Percentiles rank a stretch among this genome's conserved stretches.
Conservation (phyloP, 2,329 filamentous ascomycete genomes). For the Fusarium mangiferae region DNA sequence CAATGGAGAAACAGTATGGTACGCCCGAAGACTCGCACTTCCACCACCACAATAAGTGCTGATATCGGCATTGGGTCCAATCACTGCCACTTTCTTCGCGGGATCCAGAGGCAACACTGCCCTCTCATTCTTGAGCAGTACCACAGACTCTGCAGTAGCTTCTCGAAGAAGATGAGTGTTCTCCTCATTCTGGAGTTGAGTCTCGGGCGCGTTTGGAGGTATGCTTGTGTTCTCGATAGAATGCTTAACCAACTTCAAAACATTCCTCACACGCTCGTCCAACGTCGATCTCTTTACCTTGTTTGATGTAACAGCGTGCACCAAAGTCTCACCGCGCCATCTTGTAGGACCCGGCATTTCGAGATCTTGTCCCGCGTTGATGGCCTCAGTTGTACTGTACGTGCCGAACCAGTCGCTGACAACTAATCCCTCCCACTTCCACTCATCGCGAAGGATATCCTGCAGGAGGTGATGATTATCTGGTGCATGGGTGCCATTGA, state of each 20-base stretch:
- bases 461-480: not conserved
- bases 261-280: not conserved
- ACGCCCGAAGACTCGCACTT: not conserved
- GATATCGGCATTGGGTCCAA: not conserved
- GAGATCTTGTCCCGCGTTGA: not conserved
- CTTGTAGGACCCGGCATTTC: not conserved
- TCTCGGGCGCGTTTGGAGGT: not conserved
- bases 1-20: not conserved
- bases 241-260: not conserved
- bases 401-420: slow-evolving; percentile 3
- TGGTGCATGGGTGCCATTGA: not conserved
- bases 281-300: not conserved
- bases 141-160: not conserved
- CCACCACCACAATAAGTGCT: not conserved
- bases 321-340: not conserved
- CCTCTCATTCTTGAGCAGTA: not conserved
- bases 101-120: not conserved
- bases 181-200: accelerated
- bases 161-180: not conserved
- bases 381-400: not conserved
- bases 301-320: not conserved
- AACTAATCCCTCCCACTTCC: not conserved
- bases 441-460: not conserved
- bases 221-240: not conserved
- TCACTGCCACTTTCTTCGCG: not conserved